Conservation (phyloP, 305 asterid species). For the Fraxinus floribunda region DNA sequence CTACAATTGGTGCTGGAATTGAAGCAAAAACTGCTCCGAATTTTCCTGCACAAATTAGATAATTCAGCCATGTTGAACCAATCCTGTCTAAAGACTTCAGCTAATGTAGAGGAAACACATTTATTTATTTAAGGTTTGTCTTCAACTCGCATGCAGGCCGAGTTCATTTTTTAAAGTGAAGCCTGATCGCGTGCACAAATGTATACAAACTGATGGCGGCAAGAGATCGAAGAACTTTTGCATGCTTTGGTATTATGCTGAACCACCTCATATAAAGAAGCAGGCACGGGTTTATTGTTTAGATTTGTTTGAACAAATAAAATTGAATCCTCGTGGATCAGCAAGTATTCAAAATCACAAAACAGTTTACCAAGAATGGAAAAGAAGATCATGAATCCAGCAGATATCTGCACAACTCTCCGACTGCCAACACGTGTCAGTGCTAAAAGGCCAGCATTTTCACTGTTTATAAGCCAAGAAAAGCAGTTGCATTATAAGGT, state of each 20-base stretch:
- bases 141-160: not conserved
- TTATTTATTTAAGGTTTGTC: not conserved
- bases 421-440: constrained; percentile 91
- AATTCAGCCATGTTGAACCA: not conserved
- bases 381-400: constrained; percentile 94
- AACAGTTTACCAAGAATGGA: constrained; percentile 65
- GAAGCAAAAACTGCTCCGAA: constrained; percentile 95
- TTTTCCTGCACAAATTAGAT: constrained; percentile 51
- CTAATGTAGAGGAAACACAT: not conserved
- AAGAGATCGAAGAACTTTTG: not conserved
- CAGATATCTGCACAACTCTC: constrained; percentile 90
- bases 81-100: not conserved
- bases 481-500: not conserved
- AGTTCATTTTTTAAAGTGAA: not conserved
- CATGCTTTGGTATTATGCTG: not conserved
- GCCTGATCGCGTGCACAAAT: not conserved
- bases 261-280: not conserved
- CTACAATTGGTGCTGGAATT: constrained; percentile 86
- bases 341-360: not conserved
- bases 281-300: not conserved
- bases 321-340: not conserved
- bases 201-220: not conserved
- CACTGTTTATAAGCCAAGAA: constrained; percentile 41
- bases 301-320: not conserved
- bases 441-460: constrained; percentile 89